Evolutionary conservation across 176 grass and related monocot species (phyloP).

Genomic region (Rhynchospora tenuis): DNA sequence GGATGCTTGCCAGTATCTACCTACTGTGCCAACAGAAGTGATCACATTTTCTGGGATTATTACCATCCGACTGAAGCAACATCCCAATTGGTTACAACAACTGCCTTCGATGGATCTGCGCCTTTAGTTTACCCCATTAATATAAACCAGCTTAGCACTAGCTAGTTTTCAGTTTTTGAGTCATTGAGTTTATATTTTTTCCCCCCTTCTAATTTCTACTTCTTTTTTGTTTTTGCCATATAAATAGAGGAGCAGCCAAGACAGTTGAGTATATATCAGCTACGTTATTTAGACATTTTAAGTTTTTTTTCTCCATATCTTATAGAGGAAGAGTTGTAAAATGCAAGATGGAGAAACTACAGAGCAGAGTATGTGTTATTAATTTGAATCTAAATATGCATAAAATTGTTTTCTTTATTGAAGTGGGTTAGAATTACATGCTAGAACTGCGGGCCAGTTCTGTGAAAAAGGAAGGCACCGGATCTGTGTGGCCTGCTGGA

Average conservation of each 20-base stretch:
- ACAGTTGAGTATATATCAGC: no score
- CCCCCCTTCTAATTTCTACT: background rate
- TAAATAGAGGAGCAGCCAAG: background rate
- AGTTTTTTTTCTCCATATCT: background rate
- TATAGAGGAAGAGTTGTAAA: background rate
- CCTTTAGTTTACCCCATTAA: constrained; percentile 40
- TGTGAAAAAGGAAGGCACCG: no score
- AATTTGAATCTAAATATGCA: no score
- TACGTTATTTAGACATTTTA: background rate
- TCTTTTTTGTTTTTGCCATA: background rate
- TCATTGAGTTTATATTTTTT: background rate
- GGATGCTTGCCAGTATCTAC: constrained; percentile 25
- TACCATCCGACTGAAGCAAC: constrained; percentile 54
- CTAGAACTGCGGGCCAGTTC: no score
- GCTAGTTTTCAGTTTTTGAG: background rate
- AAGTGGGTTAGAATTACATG: no score
- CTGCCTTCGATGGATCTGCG: constrained; percentile 36
- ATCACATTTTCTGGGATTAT: constrained; percentile 58
- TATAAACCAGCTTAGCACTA: constrained; percentile 14
- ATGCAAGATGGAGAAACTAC: background rate
- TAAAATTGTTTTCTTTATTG: no score
- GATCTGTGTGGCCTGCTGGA: no score
- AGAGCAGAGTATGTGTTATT: no score
- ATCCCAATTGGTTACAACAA: constrained; percentile 4
- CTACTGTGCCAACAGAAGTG: constrained; percentile 35